These are phyloP conservation scores for Xanthoceras sorbifolium DNA, from an alignment of 345 rosid species.

Conservation along the genomic window DNA sequence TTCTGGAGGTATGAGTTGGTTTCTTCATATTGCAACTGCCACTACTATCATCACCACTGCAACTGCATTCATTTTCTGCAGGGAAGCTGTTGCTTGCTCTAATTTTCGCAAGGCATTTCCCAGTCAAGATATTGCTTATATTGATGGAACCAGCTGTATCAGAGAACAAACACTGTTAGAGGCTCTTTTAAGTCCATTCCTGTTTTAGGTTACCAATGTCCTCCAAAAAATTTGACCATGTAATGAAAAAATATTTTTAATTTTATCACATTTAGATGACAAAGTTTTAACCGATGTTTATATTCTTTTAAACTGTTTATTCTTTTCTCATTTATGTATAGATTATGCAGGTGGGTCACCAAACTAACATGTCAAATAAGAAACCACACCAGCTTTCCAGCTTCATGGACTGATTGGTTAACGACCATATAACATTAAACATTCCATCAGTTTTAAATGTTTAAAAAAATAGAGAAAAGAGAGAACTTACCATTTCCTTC, in stretches of 20 bases:
- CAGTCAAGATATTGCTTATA: conserved; percentile 64
- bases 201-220: not conserved
- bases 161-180: not conserved
- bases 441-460: not conserved
- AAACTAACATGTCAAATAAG: not conserved
- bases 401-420: not conserved
- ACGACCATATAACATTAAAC: no score
- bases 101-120: conserved; percentile 68
- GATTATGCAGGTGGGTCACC: not conserved
- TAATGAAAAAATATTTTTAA: not conserved
- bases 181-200: not conserved
- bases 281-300: not conserved
- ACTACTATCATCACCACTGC: conserved; percentile 27
- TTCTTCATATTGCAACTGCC: conserved; percentile 29
- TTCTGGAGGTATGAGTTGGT: conserved; percentile 24
- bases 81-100: conserved; percentile 51
- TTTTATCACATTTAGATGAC: not conserved
- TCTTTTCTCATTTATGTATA: not conserved
- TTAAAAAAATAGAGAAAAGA: not conserved
- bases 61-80: conserved; percentile 32
- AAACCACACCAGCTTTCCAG: not conserved
- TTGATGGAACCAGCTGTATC: conserved; percentile 75
- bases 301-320: not conserved
- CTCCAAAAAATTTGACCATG: not conserved
- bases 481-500: conserved; percentile 59